Conservation (phyloP, 257 asterid genomes). For the Solanum clarkiae region DNA sequence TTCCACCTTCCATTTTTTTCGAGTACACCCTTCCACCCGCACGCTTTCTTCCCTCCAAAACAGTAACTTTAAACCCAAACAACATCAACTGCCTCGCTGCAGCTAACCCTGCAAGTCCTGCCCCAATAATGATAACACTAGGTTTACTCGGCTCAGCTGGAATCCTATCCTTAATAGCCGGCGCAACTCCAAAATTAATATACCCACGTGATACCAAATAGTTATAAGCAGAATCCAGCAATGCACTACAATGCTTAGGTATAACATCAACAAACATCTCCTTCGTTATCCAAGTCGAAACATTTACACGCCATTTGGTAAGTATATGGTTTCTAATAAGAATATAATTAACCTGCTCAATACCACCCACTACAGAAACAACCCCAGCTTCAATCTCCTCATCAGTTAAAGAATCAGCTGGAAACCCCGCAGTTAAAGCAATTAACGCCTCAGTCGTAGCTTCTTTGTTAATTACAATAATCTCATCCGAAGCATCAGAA, state of each 20-base stretch:
- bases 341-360: constrained; percentile 89
- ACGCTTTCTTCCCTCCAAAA: constrained; percentile 89
- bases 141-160: constrained; percentile 33
- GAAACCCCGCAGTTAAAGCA: constrained; percentile 85
- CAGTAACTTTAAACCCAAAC: constrained; percentile 77
- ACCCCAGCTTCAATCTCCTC: constrained; percentile 89
- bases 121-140: constrained; percentile 73
- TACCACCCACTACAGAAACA: constrained; percentile 82
- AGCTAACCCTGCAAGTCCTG: constrained; percentile 90
- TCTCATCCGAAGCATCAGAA: constrained; percentile 65
- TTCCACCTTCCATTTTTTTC: constrained; percentile 48
- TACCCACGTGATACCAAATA: constrained; percentile 76
- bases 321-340: constrained; percentile 77
- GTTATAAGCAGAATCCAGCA: constrained; percentile 55
- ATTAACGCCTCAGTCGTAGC: constrained; percentile 85
- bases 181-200: constrained; percentile 89
- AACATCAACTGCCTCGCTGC: constrained; percentile 96
- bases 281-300: constrained; percentile 61
- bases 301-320: constrained; percentile 78
- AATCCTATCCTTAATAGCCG: constrained; percentile 52
- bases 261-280: constrained; percentile 64
- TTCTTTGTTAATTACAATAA: constrained; percentile 81
- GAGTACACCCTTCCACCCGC: constrained; percentile 96
- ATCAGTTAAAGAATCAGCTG: constrained; percentile 84
- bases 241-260: constrained; percentile 51